These are phyloP conservation scores for Cyberlindnera veronae DNA, from an alignment of 805 yeast species.

Conservation along the genomic window DNA sequence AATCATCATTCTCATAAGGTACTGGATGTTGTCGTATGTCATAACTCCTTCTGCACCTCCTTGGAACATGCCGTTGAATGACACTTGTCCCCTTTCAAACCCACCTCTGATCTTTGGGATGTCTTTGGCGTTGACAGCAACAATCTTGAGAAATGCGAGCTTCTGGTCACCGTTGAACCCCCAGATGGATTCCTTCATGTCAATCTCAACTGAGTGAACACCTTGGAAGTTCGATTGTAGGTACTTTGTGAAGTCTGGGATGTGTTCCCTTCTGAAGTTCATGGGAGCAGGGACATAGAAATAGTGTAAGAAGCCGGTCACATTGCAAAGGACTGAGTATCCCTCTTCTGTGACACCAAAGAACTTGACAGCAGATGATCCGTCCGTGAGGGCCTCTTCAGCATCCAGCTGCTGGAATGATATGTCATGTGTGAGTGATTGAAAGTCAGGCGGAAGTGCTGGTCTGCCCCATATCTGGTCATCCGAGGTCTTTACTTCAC, in stretches of 20 bases:
- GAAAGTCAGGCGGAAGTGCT: conserved; percentile 45
- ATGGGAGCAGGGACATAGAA: conserved; percentile 88
- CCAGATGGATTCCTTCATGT: conserved; percentile 84
- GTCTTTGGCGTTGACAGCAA: conserved; percentile 59
- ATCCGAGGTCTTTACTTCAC: conserved; percentile 24
- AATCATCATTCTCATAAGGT: conserved; percentile 80
- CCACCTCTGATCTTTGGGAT: conserved; percentile 69
- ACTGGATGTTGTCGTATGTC: conserved; percentile 89
- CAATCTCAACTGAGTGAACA: conserved; percentile 62
- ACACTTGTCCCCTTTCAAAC: conserved; percentile 79
- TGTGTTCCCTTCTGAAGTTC: conserved; percentile 58
- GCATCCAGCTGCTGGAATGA: conserved; percentile 92
- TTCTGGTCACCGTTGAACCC: conserved; percentile 80
- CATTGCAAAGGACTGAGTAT: conserved; percentile 83
- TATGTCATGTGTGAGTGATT: conserved; percentile 48
- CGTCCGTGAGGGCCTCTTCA: conserved; percentile 68
- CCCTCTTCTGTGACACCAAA: conserved; percentile 93
- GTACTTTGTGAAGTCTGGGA: conserved; percentile 43
- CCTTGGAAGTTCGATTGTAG: conserved; percentile 48
- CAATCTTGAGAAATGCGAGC: conserved; percentile 75
- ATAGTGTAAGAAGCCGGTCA: conserved; percentile 85
- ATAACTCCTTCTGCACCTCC: conserved; percentile 48
- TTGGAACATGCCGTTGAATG: conserved; percentile 61
- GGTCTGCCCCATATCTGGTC: conserved; percentile 56
- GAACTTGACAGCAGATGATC: conserved; percentile 67